Evolutionary conservation across 257 asterid genomes (phyloP).

Genomic region (Anisodus acutangulus): DNA sequence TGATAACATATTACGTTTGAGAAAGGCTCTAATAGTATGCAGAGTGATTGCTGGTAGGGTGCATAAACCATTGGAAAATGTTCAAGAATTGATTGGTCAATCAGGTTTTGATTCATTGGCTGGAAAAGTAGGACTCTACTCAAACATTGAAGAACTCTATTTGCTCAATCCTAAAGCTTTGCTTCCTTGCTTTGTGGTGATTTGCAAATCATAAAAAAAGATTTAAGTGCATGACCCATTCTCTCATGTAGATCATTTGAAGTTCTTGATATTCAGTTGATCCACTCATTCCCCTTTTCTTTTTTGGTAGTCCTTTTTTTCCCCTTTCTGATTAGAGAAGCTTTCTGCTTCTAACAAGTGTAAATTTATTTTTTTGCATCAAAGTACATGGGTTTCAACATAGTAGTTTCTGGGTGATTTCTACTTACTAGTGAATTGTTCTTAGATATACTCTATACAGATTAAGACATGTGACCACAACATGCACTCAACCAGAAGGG

Average conservation of each 20-base stretch:
- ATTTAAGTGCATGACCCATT: background rate
- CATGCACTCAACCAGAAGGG: background rate
- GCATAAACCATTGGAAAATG: slow-evolving; percentile 78
- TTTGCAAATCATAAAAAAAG: slow-evolving; percentile 52
- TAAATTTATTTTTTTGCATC: slow-evolving; percentile 6
- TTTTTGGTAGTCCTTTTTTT: background rate
- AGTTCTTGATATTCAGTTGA: background rate
- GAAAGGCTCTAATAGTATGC: slow-evolving; percentile 79
- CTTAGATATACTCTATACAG: background rate
- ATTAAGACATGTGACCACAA: background rate
- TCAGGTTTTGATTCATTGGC: slow-evolving; percentile 92
- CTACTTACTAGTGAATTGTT: background rate
- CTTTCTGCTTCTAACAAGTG: slow-evolving; percentile 3
- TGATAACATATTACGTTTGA: slow-evolving; percentile 22
- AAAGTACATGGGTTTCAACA: background rate
- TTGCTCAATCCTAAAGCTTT: slow-evolving; percentile 83
- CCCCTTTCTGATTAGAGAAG: background rate
- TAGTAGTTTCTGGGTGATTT: background rate
- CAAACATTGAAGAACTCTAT: slow-evolving; percentile 83
- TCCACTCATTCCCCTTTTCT: background rate
- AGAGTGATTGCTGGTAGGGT: slow-evolving; percentile 97
- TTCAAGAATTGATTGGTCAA: slow-evolving; percentile 67
- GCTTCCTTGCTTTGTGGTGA: slow-evolving; percentile 91
- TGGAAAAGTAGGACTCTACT: slow-evolving; percentile 73
- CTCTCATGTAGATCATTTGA: slow-evolving; percentile 22